Evolutionary conservation across 441 rosid species (phyloP).

Genomic region (Breynia disticha): DNA sequence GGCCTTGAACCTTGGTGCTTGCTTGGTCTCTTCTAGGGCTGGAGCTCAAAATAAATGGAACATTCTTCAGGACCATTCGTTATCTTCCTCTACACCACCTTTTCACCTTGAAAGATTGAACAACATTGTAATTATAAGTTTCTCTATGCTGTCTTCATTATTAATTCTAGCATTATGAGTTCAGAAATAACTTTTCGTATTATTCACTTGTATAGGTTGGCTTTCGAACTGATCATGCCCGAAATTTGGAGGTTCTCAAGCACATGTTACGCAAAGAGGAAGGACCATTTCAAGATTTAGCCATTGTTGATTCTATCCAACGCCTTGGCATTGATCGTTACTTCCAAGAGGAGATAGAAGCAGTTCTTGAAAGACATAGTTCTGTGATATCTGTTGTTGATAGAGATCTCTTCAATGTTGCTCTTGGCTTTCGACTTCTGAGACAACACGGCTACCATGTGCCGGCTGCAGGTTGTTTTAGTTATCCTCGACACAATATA

Average conservation of each 20-base stretch:
- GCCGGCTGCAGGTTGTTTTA: constrained; percentile 22
- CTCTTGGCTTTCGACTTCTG: constrained; percentile 8
- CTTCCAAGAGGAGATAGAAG: constrained; percentile 28
- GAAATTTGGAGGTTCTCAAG: constrained; percentile 14
- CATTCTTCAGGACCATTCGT: too few relatives aligned
- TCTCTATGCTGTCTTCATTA: not conserved
- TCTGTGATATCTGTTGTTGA: not conserved
- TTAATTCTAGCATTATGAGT: not conserved
- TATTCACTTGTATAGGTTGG: not conserved
- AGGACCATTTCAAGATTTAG: not conserved
- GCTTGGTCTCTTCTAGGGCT: too few relatives aligned
- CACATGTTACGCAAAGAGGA: constrained; percentile 8
- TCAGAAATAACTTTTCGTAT: not conserved
- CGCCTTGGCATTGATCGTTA: constrained; percentile 32
- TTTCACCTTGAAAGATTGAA: too few relatives aligned
- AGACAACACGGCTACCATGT: constrained; percentile 19
- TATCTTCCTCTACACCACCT: too few relatives aligned
- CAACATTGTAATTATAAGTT: too few relatives aligned
- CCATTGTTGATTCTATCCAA: not conserved
- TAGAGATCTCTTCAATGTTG: constrained; percentile 19
- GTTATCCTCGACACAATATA: too few relatives aligned
- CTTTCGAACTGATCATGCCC: not conserved
- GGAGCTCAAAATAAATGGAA: too few relatives aligned
- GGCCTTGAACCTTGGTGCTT: too few relatives aligned
- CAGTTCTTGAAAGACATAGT: constrained; percentile 19